Percentiles rank a stretch among this genome's conserved stretches.
These are phyloP conservation scores for Yarrowia hollandica DNA, from an alignment of 805 yeast genomes.

Conservation along the genomic window DNA sequence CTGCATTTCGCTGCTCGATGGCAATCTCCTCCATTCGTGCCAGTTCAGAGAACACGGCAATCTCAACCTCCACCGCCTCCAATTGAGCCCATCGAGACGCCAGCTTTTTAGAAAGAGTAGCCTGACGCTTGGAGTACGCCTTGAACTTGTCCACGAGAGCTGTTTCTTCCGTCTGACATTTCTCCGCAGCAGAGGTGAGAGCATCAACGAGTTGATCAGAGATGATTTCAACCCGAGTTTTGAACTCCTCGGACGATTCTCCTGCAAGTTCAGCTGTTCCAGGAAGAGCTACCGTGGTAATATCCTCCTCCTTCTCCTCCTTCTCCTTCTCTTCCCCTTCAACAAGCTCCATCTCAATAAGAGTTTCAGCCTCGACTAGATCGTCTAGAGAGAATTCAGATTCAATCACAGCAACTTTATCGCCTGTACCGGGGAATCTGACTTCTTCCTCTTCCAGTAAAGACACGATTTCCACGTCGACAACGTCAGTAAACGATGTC, in stretches of 20 bases:
- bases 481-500: neutral
- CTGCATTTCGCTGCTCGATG: conserved; percentile 30
- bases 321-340: conserved; percentile 33
- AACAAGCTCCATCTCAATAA: conserved; percentile 35
- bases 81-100: conserved; percentile 33
- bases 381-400: conserved; percentile 29
- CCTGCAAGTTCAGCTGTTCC: neutral
- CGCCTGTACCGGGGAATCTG: conserved; percentile 38
- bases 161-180: conserved; percentile 41
- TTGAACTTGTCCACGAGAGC: conserved; percentile 39
- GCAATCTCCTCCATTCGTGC: conserved; percentile 35
- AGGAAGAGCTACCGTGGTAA: neutral
- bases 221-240: conserved; percentile 30
- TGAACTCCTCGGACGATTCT: conserved; percentile 5
- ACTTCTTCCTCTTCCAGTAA: conserved; percentile 35
- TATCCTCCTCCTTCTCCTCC: neutral
- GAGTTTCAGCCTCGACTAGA: conserved; percentile 1
- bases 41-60: conserved; percentile 32
- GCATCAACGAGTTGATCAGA: conserved; percentile 30
- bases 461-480: conserved; percentile 6
- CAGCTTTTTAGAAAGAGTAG: conserved; percentile 33
- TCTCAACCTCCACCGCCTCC: conserved; percentile 27
- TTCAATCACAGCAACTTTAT: conserved; percentile 34
- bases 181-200: conserved; percentile 32
- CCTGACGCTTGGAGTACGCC: conserved; percentile 43